These are phyloP conservation scores for Prunus davidiana DNA, from an alignment of 306 rosid genomes.

Conservation along the genomic window DNA sequence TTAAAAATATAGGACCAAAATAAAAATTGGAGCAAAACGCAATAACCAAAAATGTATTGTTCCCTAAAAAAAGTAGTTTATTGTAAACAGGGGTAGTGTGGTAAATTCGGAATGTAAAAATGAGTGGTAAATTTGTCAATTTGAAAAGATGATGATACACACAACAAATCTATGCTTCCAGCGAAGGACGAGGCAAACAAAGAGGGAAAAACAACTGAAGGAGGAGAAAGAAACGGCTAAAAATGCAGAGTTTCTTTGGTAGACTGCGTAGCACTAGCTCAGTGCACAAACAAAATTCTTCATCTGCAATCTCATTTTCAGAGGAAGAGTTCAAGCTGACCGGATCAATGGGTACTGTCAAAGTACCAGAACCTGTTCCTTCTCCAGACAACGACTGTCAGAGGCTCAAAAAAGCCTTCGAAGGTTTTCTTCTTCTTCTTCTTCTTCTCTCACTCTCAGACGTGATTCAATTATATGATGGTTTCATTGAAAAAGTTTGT, in stretches of 20 bases:
- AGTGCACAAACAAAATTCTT: neutral
- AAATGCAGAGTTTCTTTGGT: constrained; percentile 23
- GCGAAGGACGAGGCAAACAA: constrained; percentile 9
- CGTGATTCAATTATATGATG: neutral
- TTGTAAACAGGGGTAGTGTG: neutral
- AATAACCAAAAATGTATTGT: too few relatives aligned
- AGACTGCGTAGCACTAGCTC: neutral
- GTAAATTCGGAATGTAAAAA: neutral
- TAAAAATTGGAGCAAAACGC: too few relatives aligned
- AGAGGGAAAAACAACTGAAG: constrained; percentile 14
- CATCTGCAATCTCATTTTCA: neutral
- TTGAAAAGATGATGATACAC: neutral
- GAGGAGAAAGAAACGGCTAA: constrained; percentile 9
- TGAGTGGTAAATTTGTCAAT: neutral
- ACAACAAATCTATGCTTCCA: neutral
- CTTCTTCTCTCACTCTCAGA: neutral
- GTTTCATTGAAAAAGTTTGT: neutral
- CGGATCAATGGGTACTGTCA: constrained; percentile 54
- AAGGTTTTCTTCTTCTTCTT: constrained; percentile 44
- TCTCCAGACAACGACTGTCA: constrained; percentile 65
- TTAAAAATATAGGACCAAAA: too few relatives aligned
- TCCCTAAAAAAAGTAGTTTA: neutral
- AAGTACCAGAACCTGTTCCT: constrained; percentile 66
- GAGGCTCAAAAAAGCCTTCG: constrained; percentile 61
- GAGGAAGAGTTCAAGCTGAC: neutral